Evolutionary conservation across 2,329 filamentous ascomycete species (phyloP).

Genomic region (Tricladium varicosporioides): DNA sequence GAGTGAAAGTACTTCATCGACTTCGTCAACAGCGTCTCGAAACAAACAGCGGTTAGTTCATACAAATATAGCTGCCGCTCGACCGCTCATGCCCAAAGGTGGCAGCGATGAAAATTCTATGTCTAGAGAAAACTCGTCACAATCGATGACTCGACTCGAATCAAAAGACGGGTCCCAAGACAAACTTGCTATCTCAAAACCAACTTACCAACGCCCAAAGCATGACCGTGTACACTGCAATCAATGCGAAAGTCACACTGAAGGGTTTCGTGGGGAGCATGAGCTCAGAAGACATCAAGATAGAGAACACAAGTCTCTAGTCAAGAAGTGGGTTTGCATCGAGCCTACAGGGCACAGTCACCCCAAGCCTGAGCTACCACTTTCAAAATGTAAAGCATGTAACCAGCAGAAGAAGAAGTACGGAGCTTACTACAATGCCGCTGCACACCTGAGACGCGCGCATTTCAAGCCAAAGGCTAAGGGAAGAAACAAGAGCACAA

Average conservation of each 20-base stretch:
- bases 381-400: constrained; percentile 68
- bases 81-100: constrained; percentile 33
- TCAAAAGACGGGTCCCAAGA: constrained; percentile 33
- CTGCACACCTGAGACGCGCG: constrained; percentile 78
- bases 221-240: constrained; percentile 50
- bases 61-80: constrained; percentile 26
- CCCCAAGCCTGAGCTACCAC: constrained; percentile 58
- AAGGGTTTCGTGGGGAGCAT: constrained; percentile 88
- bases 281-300: constrained; percentile 71
- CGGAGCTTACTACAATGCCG: constrained; percentile 89
- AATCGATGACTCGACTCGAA: constrained; percentile 28
- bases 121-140: constrained; percentile 31
- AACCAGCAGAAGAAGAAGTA: constrained; percentile 78
- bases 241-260: constrained; percentile 76
- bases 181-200: constrained; percentile 33
- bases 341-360: constrained; percentile 48
- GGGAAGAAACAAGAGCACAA: constrained; percentile 36
- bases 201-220: constrained; percentile 35
- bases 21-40: constrained; percentile 29
- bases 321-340: constrained; percentile 58
- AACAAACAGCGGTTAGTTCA: constrained; percentile 31
- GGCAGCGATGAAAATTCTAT: constrained; percentile 28
- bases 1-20: constrained; percentile 34
- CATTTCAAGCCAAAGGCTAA: constrained; percentile 72
- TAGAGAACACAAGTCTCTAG: constrained; percentile 59